A percentile compares a stretch with the other conserved stretches of the same genome.
Evolutionary conservation across 495 filamentous ascomycete genomes (phyloP).

Genomic region (Thermothielavioides terrestris): DNA sequence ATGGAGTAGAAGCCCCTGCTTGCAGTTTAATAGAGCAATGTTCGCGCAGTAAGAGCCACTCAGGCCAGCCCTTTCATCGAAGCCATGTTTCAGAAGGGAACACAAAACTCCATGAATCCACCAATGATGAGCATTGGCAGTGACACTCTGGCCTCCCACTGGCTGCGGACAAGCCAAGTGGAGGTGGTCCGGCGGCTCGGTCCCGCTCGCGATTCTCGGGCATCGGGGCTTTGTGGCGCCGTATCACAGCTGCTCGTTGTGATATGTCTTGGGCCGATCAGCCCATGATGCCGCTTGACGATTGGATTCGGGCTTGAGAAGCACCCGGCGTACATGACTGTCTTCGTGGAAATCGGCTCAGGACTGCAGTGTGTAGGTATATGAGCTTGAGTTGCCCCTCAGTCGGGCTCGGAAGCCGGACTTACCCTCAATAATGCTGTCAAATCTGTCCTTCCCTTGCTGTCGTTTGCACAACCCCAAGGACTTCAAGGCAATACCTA

Average conservation of each 20-base stretch:
- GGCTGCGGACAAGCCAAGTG: conserved; percentile 6
- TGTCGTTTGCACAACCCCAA: no score
- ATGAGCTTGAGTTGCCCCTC: no score
- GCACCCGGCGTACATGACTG: no score
- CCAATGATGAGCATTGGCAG: neutral
- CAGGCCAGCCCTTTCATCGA: neutral
- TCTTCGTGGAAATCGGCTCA: no score
- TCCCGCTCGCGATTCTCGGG: neutral
- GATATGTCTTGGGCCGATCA: neutral
- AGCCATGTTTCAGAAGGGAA: neutral
- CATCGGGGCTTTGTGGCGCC: neutral
- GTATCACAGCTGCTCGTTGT: neutral
- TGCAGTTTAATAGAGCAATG: no score
- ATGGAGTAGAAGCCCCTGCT: no score
- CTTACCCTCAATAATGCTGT: no score
- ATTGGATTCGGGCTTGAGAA: neutral
- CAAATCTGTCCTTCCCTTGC: no score
- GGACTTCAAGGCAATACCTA: no score
- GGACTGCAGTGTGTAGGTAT: no score
- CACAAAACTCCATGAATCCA: neutral
- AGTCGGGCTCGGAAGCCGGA: no score
- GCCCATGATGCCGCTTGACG: neutral
- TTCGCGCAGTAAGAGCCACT: neutral
- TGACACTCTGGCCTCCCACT: neutral
- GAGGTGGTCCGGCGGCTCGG: neutral